Conservation (phyloP, 441 rosid genomes). For the Gossypium gossypioides region DNA sequence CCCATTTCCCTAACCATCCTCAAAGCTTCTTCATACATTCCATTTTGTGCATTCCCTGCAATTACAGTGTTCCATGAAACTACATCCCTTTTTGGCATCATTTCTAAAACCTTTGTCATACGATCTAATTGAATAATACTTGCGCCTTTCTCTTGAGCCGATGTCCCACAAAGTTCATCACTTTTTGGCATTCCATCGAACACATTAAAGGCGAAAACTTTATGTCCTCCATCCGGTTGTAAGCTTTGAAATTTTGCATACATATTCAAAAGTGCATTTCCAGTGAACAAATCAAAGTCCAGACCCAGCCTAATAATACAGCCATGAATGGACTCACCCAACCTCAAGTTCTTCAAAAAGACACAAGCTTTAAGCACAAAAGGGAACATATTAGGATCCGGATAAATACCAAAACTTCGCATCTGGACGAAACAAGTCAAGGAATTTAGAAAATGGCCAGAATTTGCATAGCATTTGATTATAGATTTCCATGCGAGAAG, state of each 20-base stretch:
- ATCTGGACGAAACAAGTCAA: slow-evolving; percentile 38
- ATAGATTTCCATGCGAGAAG: slow-evolving; percentile 61
- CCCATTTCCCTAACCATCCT: slow-evolving; percentile 44
- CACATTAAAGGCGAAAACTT: slow-evolving; percentile 10
- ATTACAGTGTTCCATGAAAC: slow-evolving; percentile 60
- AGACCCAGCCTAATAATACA: slow-evolving; percentile 51
- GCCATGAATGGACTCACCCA: slow-evolving; percentile 76
- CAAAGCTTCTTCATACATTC: slow-evolving; percentile 43
- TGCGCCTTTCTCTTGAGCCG: not conserved
- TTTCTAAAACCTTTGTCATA: slow-evolving; percentile 44
- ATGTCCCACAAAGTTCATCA: not conserved
- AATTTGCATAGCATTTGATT: slow-evolving; percentile 50
- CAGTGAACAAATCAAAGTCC: slow-evolving; percentile 53
- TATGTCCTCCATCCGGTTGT: not conserved
- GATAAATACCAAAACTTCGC: slow-evolving; percentile 48
- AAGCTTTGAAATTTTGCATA: slow-evolving; percentile 34
- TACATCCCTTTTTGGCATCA: slow-evolving; percentile 44
- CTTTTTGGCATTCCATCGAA: slow-evolving; percentile 34
- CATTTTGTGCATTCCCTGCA: slow-evolving; percentile 44
- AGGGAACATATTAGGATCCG: slow-evolving; percentile 61
- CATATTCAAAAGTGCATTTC: slow-evolving; percentile 81
- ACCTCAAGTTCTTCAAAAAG: slow-evolving; percentile 37
- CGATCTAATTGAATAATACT: slow-evolving; percentile 17
- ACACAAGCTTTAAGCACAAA: slow-evolving; percentile 57
- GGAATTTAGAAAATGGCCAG: slow-evolving; percentile 33